Evolutionary conservation across 1,139 yeast species (phyloP), one percentile per base, ranked within the genome.

Genomic region (Pichia cactophila): DNA sequence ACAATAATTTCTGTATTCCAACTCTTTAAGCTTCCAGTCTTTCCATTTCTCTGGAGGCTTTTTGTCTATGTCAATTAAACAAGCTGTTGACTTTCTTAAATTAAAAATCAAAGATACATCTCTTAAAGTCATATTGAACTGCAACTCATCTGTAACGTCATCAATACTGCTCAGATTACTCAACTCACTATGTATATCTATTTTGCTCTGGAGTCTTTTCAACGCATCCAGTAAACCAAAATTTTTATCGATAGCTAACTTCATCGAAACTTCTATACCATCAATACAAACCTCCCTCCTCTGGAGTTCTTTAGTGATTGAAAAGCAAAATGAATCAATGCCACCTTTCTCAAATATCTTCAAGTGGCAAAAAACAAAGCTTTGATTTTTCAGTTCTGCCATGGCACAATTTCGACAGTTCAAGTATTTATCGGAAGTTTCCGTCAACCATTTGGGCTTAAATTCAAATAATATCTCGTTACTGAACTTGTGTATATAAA

Each of bases 51-150:
- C 20, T 1, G 49, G 23, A 1, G 61, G 51, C 45, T 65, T 65
- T 43, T 56, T 54, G 51, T 74, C 78, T 26, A 80, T 56, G 56
- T 78, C 77, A 3, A 78, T 61, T n/a, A 77, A 60, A 38, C 62
- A 63, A 10, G 72, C 68, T 10, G 41, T 33, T 44, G 41, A 33
- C 42, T 54, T 44, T 52, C 58, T 58, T 49, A 76, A 60, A 36
- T 69, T 58, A 3, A 76, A 65, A 52, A 78, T 74, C 14, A 79
- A 56, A 1, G 83, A 80, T 20, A 77, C 77, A 59, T 79, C 84
- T 53, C 81, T 66, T 49, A 79, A 59, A 0, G 83, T 75, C 83
- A 79, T 79, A 3, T 74, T 72, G 23, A 73, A 61, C 8, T 72
- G 68, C 42, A 79, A 59, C 42, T 68, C 70, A 7, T 70, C 71